phyloP scores from a whole-genome alignment of 2,329 filamentous ascomycete genomes.

The Neofusicoccum kwambonambiense region DNA sequence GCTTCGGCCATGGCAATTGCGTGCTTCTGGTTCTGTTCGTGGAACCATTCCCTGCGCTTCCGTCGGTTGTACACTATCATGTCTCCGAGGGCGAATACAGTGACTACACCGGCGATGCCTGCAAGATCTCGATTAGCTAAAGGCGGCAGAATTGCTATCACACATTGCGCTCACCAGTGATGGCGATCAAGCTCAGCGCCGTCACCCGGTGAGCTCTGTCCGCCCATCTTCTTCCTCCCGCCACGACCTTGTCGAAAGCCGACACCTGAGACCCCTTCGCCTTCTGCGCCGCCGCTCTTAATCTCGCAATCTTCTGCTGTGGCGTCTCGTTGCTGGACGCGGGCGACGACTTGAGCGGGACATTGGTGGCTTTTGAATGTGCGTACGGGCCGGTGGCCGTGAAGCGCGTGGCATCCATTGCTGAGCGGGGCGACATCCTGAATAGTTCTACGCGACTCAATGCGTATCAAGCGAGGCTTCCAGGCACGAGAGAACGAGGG shows the following conservation, averaged over 20 bases:
- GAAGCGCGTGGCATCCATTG: conserved; percentile 78
- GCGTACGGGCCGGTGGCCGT: conserved; percentile 70
- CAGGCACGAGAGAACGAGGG: not conserved
- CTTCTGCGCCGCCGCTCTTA: conserved; percentile 49
- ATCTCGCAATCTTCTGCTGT: conserved; percentile 53
- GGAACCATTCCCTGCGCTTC: conserved; percentile 62
- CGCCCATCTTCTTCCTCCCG: conserved; percentile 55
- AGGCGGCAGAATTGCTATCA: not conserved
- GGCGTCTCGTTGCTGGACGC: conserved; percentile 51
- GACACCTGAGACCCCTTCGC: conserved; percentile 52
- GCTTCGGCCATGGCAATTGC: conserved; percentile 46
- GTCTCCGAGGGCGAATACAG: conserved; percentile 63
- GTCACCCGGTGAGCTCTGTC: conserved; percentile 62
- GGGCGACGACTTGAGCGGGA: conserved; percentile 37
- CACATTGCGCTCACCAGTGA: conserved; percentile 51
- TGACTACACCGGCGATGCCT: conserved; percentile 61
- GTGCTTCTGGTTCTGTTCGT: conserved; percentile 49
- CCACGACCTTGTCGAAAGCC: conserved; percentile 54
- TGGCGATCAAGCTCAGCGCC: conserved; percentile 59
- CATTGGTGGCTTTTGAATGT: conserved; percentile 55
- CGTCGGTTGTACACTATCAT: conserved; percentile 67
- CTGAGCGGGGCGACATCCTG: conserved; percentile 61
- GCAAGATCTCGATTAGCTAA: conserved; percentile 7
- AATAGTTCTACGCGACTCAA: not conserved
- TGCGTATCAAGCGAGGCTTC: not conserved